Percentiles rank a stretch among this genome's conserved stretches.
Evolutionary conservation across 352 stramenopile genomes (phyloP).

Genomic region (Globisporangium cederbergense): DNA sequence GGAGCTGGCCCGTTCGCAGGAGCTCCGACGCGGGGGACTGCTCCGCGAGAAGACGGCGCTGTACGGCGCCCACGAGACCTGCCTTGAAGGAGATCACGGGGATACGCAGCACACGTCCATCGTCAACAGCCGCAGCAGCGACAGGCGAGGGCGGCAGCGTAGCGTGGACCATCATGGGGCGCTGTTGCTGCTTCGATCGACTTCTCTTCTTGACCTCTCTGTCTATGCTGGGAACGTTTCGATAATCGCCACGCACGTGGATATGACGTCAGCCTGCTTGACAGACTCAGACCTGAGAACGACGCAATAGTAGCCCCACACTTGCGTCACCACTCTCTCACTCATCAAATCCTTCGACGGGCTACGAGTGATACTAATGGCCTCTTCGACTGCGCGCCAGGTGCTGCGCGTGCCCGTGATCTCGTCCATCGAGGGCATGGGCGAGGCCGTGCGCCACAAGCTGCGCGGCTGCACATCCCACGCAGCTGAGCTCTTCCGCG

Average conservation of each 20-base stretch:
- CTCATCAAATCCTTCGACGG: not conserved
- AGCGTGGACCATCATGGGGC: not conserved
- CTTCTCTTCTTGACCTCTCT: not conserved
- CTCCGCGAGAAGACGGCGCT: slow-evolving; percentile 17
- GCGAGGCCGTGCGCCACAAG: slow-evolving; percentile 30
- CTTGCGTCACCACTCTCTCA: not conserved
- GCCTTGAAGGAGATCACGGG: slow-evolving; percentile 38
- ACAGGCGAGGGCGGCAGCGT: not conserved
- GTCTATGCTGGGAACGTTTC: not conserved
- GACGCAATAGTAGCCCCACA: not conserved
- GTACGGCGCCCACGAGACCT: slow-evolving; percentile 25
- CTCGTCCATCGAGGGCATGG: slow-evolving; percentile 46
- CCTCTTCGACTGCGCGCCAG: slow-evolving; percentile 4
- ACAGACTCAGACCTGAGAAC: not conserved
- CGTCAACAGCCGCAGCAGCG: not conserved
- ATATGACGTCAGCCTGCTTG: not conserved
- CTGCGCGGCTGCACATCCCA: slow-evolving; percentile 26
- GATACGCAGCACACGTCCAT: slow-evolving; percentile 17
- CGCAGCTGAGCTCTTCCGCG: slow-evolving; percentile 40
- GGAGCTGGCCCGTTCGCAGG: slow-evolving; percentile 18
- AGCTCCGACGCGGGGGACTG: slow-evolving; percentile 10
- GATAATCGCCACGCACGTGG: not conserved
- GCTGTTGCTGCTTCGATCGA: not conserved
- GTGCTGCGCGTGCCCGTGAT: slow-evolving; percentile 48
- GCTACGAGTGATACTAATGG: too few relatives aligned